Evolutionary conservation across 768 basidiomycete genomes (phyloP).

Genomic region (Tubosaeta brunneosetosa): DNA sequence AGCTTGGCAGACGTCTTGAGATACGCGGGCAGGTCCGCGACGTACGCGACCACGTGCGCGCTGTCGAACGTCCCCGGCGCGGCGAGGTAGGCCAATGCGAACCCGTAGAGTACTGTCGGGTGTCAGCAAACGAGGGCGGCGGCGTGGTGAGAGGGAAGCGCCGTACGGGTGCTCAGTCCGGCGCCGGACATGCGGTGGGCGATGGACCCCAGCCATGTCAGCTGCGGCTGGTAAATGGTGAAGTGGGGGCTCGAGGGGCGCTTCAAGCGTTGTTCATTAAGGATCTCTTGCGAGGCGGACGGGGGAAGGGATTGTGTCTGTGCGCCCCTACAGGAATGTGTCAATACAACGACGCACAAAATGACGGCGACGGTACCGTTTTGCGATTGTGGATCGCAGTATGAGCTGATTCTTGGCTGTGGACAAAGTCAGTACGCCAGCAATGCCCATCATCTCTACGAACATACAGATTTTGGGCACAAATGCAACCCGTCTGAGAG

Average conservation of each 20-base stretch:
- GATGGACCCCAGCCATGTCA: slow-evolving; percentile 88
- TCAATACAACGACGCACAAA: not conserved
- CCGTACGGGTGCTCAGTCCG: slow-evolving; percentile 73
- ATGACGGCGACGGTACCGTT: slow-evolving; percentile 33
- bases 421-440: not conserved
- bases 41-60: slow-evolving; percentile 67
- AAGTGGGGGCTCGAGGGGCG: slow-evolving; percentile 95
- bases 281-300: slow-evolving; percentile 52
- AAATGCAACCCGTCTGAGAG: slow-evolving; percentile 50
- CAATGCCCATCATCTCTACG: not conserved
- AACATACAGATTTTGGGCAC: slow-evolving; percentile 27
- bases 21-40: slow-evolving; percentile 66
- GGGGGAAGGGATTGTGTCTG: slow-evolving; percentile 66
- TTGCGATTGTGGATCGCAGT: slow-evolving; percentile 29
- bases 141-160: too few species aligned
- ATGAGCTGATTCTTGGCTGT: slow-evolving; percentile 42
- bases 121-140: not conserved
- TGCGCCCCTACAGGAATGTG: slow-evolving; percentile 34
- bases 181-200: slow-evolving; percentile 83
- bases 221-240: slow-evolving; percentile 93
- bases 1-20: slow-evolving; percentile 75
- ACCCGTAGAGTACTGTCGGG: slow-evolving; percentile 74
- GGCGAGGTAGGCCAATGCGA: slow-evolving; percentile 79
- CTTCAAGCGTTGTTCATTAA: slow-evolving; percentile 82
- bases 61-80: slow-evolving; percentile 80